phyloP scores from a whole-genome alignment of 768 basidiomycete species.

The Pulveroboletus sp. region DNA sequence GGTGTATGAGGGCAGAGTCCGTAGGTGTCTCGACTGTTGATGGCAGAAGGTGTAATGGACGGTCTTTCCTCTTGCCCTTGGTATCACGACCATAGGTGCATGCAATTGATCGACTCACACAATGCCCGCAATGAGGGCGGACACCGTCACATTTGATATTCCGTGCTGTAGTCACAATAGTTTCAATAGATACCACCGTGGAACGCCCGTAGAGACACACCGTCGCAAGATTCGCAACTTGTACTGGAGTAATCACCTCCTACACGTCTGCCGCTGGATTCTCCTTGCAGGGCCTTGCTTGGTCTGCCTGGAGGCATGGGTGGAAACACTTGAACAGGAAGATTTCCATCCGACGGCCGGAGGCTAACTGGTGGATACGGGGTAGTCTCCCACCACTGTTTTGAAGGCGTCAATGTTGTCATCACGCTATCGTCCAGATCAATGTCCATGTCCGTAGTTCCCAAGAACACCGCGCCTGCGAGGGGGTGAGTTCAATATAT shows the following conservation, averaged over 20 bases:
- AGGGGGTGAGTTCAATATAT: not conserved
- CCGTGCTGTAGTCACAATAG: not conserved
- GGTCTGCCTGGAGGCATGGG: not conserved
- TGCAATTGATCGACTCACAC: not conserved
- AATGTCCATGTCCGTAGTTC: not conserved
- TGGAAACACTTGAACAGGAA: too few relatives aligned
- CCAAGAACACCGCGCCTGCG: slow-evolving; percentile 1
- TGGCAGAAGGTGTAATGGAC: not conserved
- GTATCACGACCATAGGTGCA: not conserved
- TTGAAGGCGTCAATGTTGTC: not conserved
- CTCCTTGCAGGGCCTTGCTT: not conserved
- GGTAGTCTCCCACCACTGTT: not conserved
- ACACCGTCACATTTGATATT: not conserved
- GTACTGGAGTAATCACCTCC: not conserved
- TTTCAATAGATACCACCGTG: not conserved
- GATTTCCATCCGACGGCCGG: not conserved
- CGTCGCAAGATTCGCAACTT: not conserved
- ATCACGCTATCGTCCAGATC: not conserved
- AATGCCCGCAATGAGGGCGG: not conserved
- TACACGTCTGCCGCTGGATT: not conserved
- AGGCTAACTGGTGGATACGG: not conserved
- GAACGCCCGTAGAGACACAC: not conserved
- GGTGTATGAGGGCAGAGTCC: too few relatives aligned
- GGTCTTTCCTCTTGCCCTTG: not conserved
- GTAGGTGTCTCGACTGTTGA: too few relatives aligned